Percentiles rank a stretch among this genome's conserved stretches.
These are phyloP conservation scores for Fraxinus pennsylvanica DNA, from an alignment of 257 asterid genomes.

Conservation along the genomic window DNA sequence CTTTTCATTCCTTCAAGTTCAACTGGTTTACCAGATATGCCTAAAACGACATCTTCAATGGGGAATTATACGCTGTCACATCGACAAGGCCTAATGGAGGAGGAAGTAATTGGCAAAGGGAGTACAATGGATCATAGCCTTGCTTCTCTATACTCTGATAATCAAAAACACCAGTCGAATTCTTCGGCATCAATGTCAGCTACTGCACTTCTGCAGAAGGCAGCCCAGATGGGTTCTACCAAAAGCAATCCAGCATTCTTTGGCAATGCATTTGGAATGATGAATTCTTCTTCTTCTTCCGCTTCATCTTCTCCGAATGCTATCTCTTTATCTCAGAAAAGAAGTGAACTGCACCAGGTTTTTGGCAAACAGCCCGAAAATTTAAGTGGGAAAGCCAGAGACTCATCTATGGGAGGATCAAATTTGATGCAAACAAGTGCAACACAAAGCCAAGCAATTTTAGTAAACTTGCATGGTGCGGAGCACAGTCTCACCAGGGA, in stretches of 20 bases:
- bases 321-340: conserved; percentile 8
- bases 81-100: not conserved
- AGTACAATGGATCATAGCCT: conserved; percentile 13
- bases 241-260: conserved; percentile 41
- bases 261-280: conserved; percentile 34
- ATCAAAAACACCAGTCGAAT: conserved; percentile 18
- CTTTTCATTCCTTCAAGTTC: conserved; percentile 30
- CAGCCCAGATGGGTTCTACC: conserved; percentile 64
- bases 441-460: conserved; percentile 3
- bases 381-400: not conserved
- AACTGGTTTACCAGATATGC: conserved; percentile 26
- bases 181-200: conserved; percentile 54
- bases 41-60: conserved; percentile 28
- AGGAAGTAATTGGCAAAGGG: not conserved
- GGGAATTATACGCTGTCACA: not conserved
- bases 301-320: conserved; percentile 21
- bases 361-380: conserved; percentile 24
- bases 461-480: conserved; percentile 26
- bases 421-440: conserved; percentile 26
- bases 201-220: conserved; percentile 64
- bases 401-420: conserved; percentile 23
- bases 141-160: conserved; percentile 31
- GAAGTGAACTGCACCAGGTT: conserved; percentile 30
- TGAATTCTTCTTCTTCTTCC: conserved; percentile 32
- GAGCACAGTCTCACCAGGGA: conserved; percentile 51